Base-by-base conservation (phyloP, 1,284 basidiomycete genomes). In the Naganishia sp. region DNA sequence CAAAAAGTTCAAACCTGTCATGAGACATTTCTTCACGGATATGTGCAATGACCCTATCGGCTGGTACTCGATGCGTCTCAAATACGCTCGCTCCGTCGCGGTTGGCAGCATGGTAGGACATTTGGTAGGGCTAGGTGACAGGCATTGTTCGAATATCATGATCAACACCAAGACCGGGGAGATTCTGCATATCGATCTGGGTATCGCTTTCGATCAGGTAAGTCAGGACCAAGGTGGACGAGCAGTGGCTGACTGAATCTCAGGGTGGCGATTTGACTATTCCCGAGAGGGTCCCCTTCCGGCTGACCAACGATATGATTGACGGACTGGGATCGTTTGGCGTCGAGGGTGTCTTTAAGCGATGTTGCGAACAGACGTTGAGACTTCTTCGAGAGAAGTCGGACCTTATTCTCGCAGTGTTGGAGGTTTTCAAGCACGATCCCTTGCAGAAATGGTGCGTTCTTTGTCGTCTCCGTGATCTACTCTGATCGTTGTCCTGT, bases 351-450 rank as follows among this genome's bases (percentile, higher is more conserved):
- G 94, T 96, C 6, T 99, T 96, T 82, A 87, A 95, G 68, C 86
- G 92, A 35, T 98, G 94, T 76, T 89, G 92, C 3, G 92, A 98
- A 79, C 92, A 98, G 78, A 97, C 94, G 0, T 81, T 99, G 17
- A 86, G 93, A 17, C 94, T 98, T 10, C 81, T 98, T 51, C 85
- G 94, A 9, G 88, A 90, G 55, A 86, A 88, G 9, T 90, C 91
- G 0, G 88, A 89, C 64, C 86, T 95, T 50, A 89, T 99, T 74
- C 86, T 95, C 83, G 98, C 94, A 1, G 89, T 99, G 0, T 84
- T 99, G 43, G 94, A 97, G 75, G 95, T 98, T 13, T 96, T 98
- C 85, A 93, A 92, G 77, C 87, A 97, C 74, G 95, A 99, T 78
- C 95, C 96, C 0, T 83, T 99, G 15, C 91, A 96, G 72, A 89